These are phyloP conservation scores for Epichloe bromicola DNA, from an alignment of 2,329 filamentous ascomycete species.

Conservation along the genomic window DNA sequence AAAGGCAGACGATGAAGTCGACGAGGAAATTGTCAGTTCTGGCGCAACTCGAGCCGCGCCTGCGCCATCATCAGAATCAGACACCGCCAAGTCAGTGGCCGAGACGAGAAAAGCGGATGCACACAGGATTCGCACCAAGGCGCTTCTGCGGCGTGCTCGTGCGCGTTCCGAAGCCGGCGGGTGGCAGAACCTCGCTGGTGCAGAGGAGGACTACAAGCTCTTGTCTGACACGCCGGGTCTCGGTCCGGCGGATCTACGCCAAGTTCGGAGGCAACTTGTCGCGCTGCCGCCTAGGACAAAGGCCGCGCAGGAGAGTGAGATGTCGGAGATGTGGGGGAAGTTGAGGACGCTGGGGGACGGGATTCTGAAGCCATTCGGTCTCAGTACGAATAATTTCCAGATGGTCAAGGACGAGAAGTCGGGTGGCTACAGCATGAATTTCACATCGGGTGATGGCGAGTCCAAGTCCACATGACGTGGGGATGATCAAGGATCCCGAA, in stretches of 20 bases:
- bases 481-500: no score
- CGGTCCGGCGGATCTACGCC: slow-evolving; percentile 49
- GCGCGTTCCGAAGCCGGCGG: slow-evolving; percentile 58
- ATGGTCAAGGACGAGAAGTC: slow-evolving; percentile 83
- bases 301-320: slow-evolving; percentile 70
- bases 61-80: slow-evolving; percentile 8
- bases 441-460: slow-evolving; percentile 32
- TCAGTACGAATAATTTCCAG: slow-evolving; percentile 90
- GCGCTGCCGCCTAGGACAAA: slow-evolving; percentile 57
- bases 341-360: slow-evolving; percentile 86
- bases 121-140: slow-evolving; percentile 66
- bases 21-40: slow-evolving; percentile 47
- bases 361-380: slow-evolving; percentile 80
- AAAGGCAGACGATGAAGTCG: slow-evolving; percentile 31
- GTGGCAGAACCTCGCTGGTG: slow-evolving; percentile 69
- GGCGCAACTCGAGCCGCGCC: slow-evolving; percentile 40
- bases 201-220: slow-evolving; percentile 65
- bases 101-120: slow-evolving; percentile 42
- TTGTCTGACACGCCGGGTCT: slow-evolving; percentile 45
- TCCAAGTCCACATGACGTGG: slow-evolving; percentile 1
- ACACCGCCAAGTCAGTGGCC: slow-evolving; percentile 6
- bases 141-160: slow-evolving; percentile 65
- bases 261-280: slow-evolving; percentile 53
- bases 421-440: slow-evolving; percentile 91
- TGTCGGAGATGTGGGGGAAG: slow-evolving; percentile 96